phyloP scores from a whole-genome alignment of 352 stramenopile genomes.

The Phytophthora sojae region DNA sequence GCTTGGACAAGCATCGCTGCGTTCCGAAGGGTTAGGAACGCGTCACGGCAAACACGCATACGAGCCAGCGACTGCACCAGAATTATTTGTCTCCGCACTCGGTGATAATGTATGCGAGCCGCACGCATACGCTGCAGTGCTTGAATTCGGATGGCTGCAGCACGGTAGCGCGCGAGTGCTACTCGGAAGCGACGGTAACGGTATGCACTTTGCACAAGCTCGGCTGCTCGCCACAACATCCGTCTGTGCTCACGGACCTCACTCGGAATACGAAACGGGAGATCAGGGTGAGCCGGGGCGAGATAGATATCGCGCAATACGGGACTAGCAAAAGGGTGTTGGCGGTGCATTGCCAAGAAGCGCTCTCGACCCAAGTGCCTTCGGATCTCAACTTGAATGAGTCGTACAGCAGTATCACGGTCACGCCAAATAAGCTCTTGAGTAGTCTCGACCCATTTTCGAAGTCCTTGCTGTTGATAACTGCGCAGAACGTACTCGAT shows the following conservation, averaged over 20 bases:
- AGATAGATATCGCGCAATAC: slow-evolving; percentile 71
- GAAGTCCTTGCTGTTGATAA: slow-evolving; percentile 67
- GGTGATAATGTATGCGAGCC: slow-evolving; percentile 40
- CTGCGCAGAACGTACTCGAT: slow-evolving; percentile 76
- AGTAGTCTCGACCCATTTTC: slow-evolving; percentile 62
- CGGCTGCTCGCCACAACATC: slow-evolving; percentile 64
- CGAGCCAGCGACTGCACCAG: slow-evolving; percentile 62
- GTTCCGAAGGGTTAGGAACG: slow-evolving; percentile 52
- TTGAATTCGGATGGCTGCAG: slow-evolving; percentile 69
- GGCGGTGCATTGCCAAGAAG: slow-evolving; percentile 56
- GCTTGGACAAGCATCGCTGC: slow-evolving; percentile 65
- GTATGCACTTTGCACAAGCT: slow-evolving; percentile 64
- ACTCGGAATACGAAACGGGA: slow-evolving; percentile 54
- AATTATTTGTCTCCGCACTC: slow-evolving; percentile 50
- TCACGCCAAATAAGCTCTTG: slow-evolving; percentile 68
- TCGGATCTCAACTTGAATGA: slow-evolving; percentile 65
- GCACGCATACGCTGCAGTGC: slow-evolving; percentile 62
- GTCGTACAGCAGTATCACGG: slow-evolving; percentile 55
- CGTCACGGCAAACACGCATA: slow-evolving; percentile 52
- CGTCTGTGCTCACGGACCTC: slow-evolving; percentile 65
- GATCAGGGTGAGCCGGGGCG: slow-evolving; percentile 36
- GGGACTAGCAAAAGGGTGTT: slow-evolving; percentile 47
- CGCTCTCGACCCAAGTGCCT: slow-evolving; percentile 45
- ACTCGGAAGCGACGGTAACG: slow-evolving; percentile 61
- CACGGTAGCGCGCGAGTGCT: slow-evolving; percentile 60